Evolutionary conservation across 78 protist genomes (phyloP), one percentile per base, ranked within the genome.

Genomic region (Isochrysis galbana): DNA sequence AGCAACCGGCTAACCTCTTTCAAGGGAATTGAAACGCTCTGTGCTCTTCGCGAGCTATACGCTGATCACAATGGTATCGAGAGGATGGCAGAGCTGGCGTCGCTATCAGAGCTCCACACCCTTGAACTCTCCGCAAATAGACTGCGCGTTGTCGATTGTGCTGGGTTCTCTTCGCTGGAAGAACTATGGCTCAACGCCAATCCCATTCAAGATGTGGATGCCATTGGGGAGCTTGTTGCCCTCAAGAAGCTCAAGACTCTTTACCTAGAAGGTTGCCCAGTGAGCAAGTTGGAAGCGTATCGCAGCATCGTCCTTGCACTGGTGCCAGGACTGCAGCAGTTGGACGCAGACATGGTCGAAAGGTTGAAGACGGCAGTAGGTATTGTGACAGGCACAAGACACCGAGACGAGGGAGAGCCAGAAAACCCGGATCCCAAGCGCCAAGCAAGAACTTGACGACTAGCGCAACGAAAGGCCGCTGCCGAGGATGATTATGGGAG

Each of bases 41-140:
- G 41, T 2, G 41, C 42, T 14, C 82, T 72, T 36, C 82, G 82
- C 82, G 82, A 72, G 82, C 39, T 72, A 19, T 72, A 72, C 82
- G 82, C 82, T 19, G 82, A 72, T 41, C 82, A 72, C 42, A 72
- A 72, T 41, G 36, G 82, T 23, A 72, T 72, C 82, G 82, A 29
- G 39, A 34, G 42, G 44, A 72, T 72, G 82, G 82, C 5, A 19
- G 82, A 72, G 82, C 82, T 72, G 39, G 82, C 11, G 32, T 14
- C 23, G 82, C 82, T 72, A 2, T 1, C 17, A 14, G 39, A 3
- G 82, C 82, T 72, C 44, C 82, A 72, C 82, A 72, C 82, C 5
- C 82, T 72, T 41, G 82, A 72, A 19, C 82, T 72, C 44, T 34
- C 44, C 82, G 2, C 44, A 17, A 72, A 72, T 41, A 7, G 82